phyloP scores from a whole-genome alignment of 371 early-diverging fungal species.

The Mucor piriformis region DNA sequence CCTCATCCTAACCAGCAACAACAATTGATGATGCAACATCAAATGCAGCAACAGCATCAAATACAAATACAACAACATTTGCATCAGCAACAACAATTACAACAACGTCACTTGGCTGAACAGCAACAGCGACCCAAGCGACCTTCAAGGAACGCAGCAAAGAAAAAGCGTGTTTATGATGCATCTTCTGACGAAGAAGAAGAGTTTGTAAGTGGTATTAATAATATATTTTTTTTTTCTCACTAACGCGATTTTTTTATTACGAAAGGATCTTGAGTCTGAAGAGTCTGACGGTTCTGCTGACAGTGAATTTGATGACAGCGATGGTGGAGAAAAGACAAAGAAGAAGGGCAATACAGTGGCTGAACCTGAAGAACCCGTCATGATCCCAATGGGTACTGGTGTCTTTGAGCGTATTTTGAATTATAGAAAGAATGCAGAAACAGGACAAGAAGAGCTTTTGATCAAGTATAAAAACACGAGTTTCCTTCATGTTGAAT shows the following conservation, averaged over 20 bases:
- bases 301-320: constrained; percentile 39
- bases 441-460: constrained; percentile 47
- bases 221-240: background rate
- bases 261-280: constrained; percentile 8
- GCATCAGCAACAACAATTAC: constrained; percentile 35
- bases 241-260: background rate
- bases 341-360: constrained; percentile 15
- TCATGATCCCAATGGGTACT: constrained; percentile 75
- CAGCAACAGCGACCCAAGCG: constrained; percentile 29
- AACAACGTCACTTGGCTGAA: constrained; percentile 22
- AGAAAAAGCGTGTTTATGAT: constrained; percentile 45
- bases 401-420: constrained; percentile 72
- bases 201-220: constrained; percentile 27
- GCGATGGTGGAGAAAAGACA: constrained; percentile 20
- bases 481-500: constrained; percentile 85
- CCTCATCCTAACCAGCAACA: constrained; percentile 15
- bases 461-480: constrained; percentile 74
- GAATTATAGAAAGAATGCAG: constrained; percentile 55
- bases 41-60: constrained; percentile 26
- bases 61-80: constrained; percentile 27
- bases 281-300: constrained; percentile 29
- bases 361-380: constrained; percentile 50
- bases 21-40: constrained; percentile 27
- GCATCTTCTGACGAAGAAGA: constrained; percentile 50
- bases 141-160: constrained; percentile 36